phyloP scores from a whole-genome alignment of 208 protist species.

The Leishmania tarentolae region DNA sequence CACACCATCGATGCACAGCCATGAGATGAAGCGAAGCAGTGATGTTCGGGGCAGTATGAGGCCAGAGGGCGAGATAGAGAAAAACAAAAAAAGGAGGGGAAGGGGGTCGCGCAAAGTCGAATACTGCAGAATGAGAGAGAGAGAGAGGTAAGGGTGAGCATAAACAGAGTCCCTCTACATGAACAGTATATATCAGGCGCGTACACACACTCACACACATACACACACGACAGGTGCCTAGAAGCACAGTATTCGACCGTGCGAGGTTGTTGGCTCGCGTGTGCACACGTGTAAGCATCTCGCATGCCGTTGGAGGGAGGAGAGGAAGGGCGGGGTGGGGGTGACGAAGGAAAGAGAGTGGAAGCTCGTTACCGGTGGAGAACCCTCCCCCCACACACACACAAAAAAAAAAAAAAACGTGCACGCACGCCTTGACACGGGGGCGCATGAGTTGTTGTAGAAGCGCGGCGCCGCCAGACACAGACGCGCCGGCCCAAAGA shows the following conservation, averaged over 20 bases:
- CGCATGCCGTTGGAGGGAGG: background rate
- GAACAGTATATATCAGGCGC: background rate
- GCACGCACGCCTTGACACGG: too few species aligned
- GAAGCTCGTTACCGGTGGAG: background rate
- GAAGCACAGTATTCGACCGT: too few species aligned
- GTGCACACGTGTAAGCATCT: background rate
- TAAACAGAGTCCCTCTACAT: background rate
- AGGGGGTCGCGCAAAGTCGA: background rate
- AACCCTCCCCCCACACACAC: too few species aligned
- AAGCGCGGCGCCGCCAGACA: background rate
- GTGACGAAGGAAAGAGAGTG: too few species aligned
- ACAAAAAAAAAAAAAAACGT: background rate
- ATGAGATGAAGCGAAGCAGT: too few species aligned
- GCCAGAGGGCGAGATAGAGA: background rate
- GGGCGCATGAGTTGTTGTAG: background rate
- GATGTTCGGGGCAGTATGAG: background rate
- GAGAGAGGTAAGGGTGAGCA: slow-evolving; percentile 6
- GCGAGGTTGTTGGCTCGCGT: background rate
- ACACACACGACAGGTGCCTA: too few species aligned
- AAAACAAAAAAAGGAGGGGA: background rate
- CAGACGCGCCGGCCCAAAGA: background rate
- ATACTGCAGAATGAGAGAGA: background rate
- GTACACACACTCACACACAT: too few species aligned
- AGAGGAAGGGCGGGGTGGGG: background rate
- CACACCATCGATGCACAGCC: too few species aligned